Base-by-base conservation (phyloP, 2,329 filamentous ascomycete genomes). In the Aspergillus amoenus region DNA sequence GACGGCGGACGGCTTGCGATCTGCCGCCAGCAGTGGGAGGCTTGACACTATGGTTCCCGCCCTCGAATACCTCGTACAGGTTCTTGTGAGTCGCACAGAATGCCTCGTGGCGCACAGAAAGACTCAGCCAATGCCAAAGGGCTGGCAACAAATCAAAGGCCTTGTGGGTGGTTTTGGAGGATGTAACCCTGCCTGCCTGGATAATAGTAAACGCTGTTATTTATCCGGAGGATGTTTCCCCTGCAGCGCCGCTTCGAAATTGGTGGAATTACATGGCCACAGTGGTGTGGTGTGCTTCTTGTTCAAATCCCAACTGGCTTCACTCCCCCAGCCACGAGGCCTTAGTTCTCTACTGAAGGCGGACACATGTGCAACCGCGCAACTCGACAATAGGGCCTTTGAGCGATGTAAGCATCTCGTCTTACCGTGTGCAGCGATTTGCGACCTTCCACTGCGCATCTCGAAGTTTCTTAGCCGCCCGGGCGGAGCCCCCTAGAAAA, bases 141-240 rank as follows among this genome's bases (percentile, higher is more conserved):
- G 48, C 58, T 64, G 65, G 65, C 63, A 64, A 59, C 63, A 49
- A 65, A 67, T 67, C 57, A 63, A 18, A 59, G 41, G 39, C 57
- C 32, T 41, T 24, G 55, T 34, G 9, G 17, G 45, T 37, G 5
- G 24, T n/a, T 42, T 44, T 55, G 53, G 49, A 65, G 53, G 49
- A 65, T 65, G 58, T 60, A 64, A 64, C 64, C 54, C 55, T 51
- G 44, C 45, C 42, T 41, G 51, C 40, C 45, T 48, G 40, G 43
- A 47, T 53, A 55, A 42, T 58, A 58, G 41, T 34, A 46, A 40
- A 30, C 22, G 52, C 43, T 56, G 57, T 52, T 56, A 56, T 55
- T 58, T 58, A 58, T 57, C 60, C 61, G 59, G 53, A 56, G 52
- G 21, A 37, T 48, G 34, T 43, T 45, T n/a, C 53, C 47, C 37